Conservation (phyloP, 352 stramenopile species). For the Phytophthora fragariae region DNA sequence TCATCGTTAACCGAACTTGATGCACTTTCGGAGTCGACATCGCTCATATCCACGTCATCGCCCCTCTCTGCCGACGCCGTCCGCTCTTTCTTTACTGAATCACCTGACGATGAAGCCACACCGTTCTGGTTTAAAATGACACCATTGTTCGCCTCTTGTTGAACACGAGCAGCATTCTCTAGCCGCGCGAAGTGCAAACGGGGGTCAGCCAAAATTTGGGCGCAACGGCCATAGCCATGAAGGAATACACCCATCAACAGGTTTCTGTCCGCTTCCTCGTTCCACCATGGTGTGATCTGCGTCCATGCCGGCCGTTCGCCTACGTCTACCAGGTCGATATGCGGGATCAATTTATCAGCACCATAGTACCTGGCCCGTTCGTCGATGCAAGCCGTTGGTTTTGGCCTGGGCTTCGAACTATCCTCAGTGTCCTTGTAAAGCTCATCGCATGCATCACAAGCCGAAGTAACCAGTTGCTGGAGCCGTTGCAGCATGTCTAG, state of each 20-base stretch:
- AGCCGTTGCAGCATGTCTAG: conserved; percentile 89
- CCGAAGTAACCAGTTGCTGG: conserved; percentile 60
- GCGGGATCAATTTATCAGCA: conserved; percentile 66
- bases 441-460: conserved; percentile 70
- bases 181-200: conserved; percentile 77
- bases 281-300: conserved; percentile 89
- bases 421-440: conserved; percentile 45
- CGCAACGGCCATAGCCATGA: conserved; percentile 85
- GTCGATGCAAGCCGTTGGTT: conserved; percentile 68
- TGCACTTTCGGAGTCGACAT: conserved; percentile 60
- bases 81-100: conserved; percentile 29
- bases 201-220: conserved; percentile 81
- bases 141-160: conserved; percentile 30
- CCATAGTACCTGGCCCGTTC: conserved; percentile 77
- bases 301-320: conserved; percentile 83
- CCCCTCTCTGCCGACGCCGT: conserved; percentile 17
- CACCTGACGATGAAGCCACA: background rate
- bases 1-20: conserved; percentile 50
- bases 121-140: conserved; percentile 2
- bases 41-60: conserved; percentile 47
- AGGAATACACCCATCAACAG: conserved; percentile 87
- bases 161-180: conserved; percentile 56
- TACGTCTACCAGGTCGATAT: conserved; percentile 72
- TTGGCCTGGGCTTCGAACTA: conserved; percentile 25
- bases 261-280: conserved; percentile 79